Evolutionary conservation across 306 rosid genomes (phyloP), one percentile per base, ranked within the genome.

Genomic region (Gastrolobium bilobum): DNA sequence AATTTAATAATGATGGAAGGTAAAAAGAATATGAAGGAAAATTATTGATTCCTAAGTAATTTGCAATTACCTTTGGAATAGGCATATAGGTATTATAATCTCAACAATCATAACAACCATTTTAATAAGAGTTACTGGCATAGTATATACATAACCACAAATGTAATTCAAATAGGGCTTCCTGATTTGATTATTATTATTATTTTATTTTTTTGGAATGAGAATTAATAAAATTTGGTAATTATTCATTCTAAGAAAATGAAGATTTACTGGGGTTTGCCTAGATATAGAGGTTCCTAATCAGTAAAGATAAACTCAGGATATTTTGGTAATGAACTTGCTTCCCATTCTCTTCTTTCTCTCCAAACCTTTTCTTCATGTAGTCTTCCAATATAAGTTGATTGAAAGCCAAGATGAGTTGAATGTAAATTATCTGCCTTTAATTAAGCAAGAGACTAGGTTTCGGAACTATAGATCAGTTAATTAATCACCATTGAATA

Each of bases 271-370:
- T 44, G 59, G 15, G 20, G 31, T 64, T 77, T 77, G 9, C 35
- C 50, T 5, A 31, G 33, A 40, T 40, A 40, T 6, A 43, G 2
- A 38, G 67, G 42, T 42, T 31, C 59, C 69, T 44, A 4, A 31
- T 47, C 3, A 26, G 33, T 56, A 58, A 15, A 30, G 37, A 5
- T 31, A 10, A 20, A 75, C 3, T 62, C 14, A 10, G 20, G 38
- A 53, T 3, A 4, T 3, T 39, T 39, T 31, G 14, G 26, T 35
- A 11, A 42, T 4, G 0, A 62, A 31, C 57, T 68, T 42, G 73
- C 73, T 75, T 68, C 69, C 60, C 52, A 40, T 71, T 58, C 29
- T 65, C 34, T 76, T 65, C 51, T 42, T 53, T 20, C 68, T 57
- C 69, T 46, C 10, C 14, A 26, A 77, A 44, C 61, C 14, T 29